Percentiles rank a stretch among this genome's conserved stretches.
These are phyloP conservation scores for Cryptosporidium meleagridis DNA, from an alignment of 169 alveolate genomes.

Conservation along the genomic window DNA sequence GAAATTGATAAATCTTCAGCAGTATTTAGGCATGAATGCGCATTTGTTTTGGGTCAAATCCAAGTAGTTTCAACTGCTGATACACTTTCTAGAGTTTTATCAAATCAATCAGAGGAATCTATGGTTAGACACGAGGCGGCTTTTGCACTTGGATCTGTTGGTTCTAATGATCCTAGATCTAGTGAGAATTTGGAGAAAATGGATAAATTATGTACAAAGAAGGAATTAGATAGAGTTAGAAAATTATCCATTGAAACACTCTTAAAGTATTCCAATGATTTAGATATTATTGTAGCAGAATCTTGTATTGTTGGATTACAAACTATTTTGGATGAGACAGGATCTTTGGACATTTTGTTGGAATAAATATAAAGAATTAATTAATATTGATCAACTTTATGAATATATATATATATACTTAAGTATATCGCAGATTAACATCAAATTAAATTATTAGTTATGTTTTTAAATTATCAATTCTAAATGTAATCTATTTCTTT, in stretches of 20 bases:
- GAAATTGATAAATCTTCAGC: slow-evolving; percentile 84
- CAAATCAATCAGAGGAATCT: slow-evolving; percentile 83
- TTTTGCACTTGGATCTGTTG: slow-evolving; percentile 90
- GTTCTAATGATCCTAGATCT: slow-evolving; percentile 77
- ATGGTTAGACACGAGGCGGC: slow-evolving; percentile 94
- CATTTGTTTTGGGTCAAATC: slow-evolving; percentile 92
- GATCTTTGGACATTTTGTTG: slow-evolving; percentile 29
- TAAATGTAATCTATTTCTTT: background rate
- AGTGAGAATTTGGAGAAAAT: background rate
- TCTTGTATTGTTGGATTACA: slow-evolving; percentile 82
- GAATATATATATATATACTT: too few relatives aligned
- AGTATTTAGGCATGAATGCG: slow-evolving; percentile 91
- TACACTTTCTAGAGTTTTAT: slow-evolving; percentile 78
- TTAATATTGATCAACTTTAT: too few relatives aligned
- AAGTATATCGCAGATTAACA: too few relatives aligned
- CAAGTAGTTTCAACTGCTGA: slow-evolving; percentile 82
- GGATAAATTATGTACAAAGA: background rate
- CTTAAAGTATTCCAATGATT: slow-evolving; percentile 74
- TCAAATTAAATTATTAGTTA: too few relatives aligned
- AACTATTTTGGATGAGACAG: slow-evolving; percentile 80
- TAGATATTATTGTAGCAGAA: slow-evolving; percentile 79
- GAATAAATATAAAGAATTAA: background rate
- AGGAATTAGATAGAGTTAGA: slow-evolving; percentile 7
- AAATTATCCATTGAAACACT: slow-evolving; percentile 73
- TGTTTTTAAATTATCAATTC: background rate